Evolutionary conservation across 148 eudicot species (phyloP).

Genomic region (Cornus florida): DNA sequence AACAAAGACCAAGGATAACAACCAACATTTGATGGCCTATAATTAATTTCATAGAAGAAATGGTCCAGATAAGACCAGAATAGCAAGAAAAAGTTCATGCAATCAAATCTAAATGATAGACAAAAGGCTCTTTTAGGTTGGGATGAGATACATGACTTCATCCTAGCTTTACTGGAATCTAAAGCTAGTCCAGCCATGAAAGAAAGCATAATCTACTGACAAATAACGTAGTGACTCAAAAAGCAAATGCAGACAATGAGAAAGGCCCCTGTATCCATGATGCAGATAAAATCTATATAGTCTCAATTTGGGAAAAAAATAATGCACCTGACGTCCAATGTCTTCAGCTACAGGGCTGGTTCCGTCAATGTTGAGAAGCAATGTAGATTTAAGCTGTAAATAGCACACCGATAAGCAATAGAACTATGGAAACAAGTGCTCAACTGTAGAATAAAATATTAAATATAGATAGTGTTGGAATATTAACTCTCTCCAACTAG

Average conservation of each 20-base stretch:
- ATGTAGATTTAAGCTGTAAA: conserved; percentile 42
- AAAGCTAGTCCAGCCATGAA: neutral
- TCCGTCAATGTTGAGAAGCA: conserved; percentile 32
- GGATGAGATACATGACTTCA: neutral
- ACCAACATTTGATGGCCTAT: neutral
- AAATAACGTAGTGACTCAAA: neutral
- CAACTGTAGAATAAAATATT: neutral
- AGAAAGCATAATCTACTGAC: neutral
- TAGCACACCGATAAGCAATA: neutral
- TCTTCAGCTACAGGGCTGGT: conserved; percentile 38
- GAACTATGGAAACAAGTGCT: neutral
- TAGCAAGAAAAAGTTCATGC: neutral
- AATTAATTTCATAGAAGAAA: neutral
- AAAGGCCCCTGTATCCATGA: neutral
- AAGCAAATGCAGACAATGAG: neutral
- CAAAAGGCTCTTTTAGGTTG: neutral
- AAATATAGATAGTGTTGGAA: no score
- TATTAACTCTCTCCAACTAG: no score
- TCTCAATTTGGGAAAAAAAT: conserved; percentile 1
- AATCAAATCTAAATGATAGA: neutral
- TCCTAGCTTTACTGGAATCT: neutral
- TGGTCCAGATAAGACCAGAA: neutral
- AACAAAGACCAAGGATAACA: neutral
- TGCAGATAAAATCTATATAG: neutral
- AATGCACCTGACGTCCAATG: conserved; percentile 48